A percentile compares a stretch with the other conserved stretches of the same genome.
These are phyloP conservation scores for Amanita subjunquillea DNA, from an alignment of 768 basidiomycete genomes.

Conservation along the genomic window DNA sequence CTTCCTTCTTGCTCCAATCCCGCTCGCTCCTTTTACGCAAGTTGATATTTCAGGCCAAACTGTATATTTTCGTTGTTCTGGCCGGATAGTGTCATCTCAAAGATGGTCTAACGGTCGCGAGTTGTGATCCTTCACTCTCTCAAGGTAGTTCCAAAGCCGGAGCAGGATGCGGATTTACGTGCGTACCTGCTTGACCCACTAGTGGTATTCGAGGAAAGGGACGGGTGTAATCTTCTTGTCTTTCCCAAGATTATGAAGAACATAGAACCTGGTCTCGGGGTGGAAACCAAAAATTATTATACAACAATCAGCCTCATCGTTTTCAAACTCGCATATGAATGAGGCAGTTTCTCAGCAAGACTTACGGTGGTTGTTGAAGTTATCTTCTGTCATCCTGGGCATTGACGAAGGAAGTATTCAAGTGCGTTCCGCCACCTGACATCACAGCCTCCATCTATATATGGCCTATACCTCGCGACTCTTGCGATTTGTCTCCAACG, in stretches of 20 bases:
- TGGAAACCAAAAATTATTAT: background rate
- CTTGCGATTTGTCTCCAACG: background rate
- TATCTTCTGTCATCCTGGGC: too few relatives aligned
- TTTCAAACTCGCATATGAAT: too few relatives aligned
- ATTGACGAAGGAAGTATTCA: too few relatives aligned
- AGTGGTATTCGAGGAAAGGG: slow-evolving; percentile 39
- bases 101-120: slow-evolving; percentile 24
- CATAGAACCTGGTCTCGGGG: too few relatives aligned
- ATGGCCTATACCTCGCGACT: background rate
- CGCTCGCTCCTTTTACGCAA: slow-evolving; percentile 57
- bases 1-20: slow-evolving; percentile 62
- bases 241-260: too few relatives aligned
- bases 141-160: slow-evolving; percentile 29
- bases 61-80: slow-evolving; percentile 23
- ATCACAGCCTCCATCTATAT: background rate
- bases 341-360: too few relatives aligned
- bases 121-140: background rate
- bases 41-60: slow-evolving; percentile 48
- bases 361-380: too few relatives aligned
- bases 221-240: slow-evolving; percentile 30
- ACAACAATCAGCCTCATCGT: too few relatives aligned
- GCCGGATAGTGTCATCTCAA: background rate
- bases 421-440: too few relatives aligned
- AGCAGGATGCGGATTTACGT: slow-evolving; percentile 37
- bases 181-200: slow-evolving; percentile 43